Base-by-base conservation (phyloP, 2,329 filamentous ascomycete species). In the Aurifilum marmelostoma region DNA sequence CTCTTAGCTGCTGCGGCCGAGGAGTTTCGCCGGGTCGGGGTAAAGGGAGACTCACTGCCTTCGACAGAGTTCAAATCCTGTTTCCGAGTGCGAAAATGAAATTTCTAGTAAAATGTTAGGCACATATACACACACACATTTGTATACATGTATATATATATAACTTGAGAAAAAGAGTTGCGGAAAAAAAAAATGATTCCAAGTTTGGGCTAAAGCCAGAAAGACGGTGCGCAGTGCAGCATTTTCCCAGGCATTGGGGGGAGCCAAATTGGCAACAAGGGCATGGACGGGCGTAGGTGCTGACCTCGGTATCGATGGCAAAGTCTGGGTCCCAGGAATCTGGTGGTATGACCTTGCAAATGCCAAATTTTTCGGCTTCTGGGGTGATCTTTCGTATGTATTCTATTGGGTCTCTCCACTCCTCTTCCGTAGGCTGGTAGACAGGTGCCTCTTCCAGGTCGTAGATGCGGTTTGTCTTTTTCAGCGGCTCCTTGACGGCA, bases 61-160 rank as follows among this genome's bases (percentile, higher is more conserved):
- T 99, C 96, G 63, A 98, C 93, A 21, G 94, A 97, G 80, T 99
- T 99, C 71, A 99, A 85, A 80, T 98, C 95, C 79, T 99, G 96
- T 78, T 97, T 94, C 77, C 96, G 89, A 18, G 96, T 99, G 73
- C 94, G 90, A 78, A 99, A 99, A 79, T 99, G 96, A 76, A 99
- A 99, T 80, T 90, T 92, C 94, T 97, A 77, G 73, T 58, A 24
- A 14, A 29, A 59, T 47, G 66, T 72, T 39, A 72, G 70, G 61
- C 29, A 61, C 21, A 29, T 34, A 34, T 34, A 34, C 8, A 34
- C 8, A 34, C 8, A 34, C 8, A 34, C 8, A 34, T 34, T 4
- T 34, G 8, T 34, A 34, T 34, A 34, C 8, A 34, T 34, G 8
- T 34, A 60, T 24, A 29, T 34, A 16, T 14, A 8, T 27, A 7